Evolutionary conservation across 768 basidiomycete species (phyloP), one percentile per base, ranked within the genome.

Genomic region (Pulveroboletus ravenelii): DNA sequence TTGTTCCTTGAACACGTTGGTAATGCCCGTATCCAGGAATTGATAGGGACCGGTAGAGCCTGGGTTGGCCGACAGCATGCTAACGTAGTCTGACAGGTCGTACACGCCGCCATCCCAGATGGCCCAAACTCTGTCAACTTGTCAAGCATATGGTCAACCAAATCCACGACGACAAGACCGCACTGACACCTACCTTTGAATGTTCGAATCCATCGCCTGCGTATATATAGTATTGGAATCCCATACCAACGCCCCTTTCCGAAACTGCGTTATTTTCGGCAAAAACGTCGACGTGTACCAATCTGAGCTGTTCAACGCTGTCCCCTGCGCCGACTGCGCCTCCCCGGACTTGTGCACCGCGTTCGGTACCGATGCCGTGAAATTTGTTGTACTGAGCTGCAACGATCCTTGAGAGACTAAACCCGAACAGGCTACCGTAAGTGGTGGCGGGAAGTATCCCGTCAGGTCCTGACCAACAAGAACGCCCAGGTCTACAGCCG

Each of bases 391-490:
- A 1, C 71, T 74, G 39, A 91, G 66, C 9, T 66, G 15, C 14
- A 92, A 53, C 4, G 66, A 65, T 1, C 66, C 37, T 54, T 87
- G 78, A 5, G 70, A 75, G 15, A 97, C 91, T 10, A 98, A 73
- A 7, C 74, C 79, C 0, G 76, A 73, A 63, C 96, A 99, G 0
- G 82, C 92, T 7, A 89, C 66, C 2, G 70, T 68, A 47, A 96
- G 76, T 0, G 95, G 94, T 0, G 81, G 78, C 0, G 90, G 91
- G 75, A 94, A 95, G 62, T 92, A 95, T 32, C 79, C 71, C 0
- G 89, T 89, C 46, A 98, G 61, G 65, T 98, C 96, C 63, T 83
- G 80, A 0, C 96, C 96, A 2, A 83, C 93, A 18, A 97, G 78
- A 6, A 70, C 56, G 1, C 81, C 76, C 52, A 94, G 78, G 3